Conservation (phyloP, 2,329 filamentous ascomycete genomes). For the Neonectria sp. region DNA sequence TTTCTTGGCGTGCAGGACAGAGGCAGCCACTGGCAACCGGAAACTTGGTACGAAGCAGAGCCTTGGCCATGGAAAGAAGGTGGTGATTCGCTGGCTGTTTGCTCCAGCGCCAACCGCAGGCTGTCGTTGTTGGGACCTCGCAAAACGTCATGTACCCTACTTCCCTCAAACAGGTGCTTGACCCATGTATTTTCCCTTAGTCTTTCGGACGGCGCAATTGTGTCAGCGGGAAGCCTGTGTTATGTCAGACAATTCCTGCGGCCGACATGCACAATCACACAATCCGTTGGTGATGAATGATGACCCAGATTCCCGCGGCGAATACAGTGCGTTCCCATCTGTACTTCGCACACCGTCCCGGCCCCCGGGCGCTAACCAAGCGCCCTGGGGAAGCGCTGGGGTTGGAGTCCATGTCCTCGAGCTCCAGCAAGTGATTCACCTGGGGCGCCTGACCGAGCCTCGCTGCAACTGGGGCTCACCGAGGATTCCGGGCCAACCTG, state of each 20-base stretch:
- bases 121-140: conserved; percentile 22
- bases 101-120: conserved; percentile 31
- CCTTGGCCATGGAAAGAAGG: conserved; percentile 21
- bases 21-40: conserved; percentile 7
- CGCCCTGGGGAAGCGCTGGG: conserved; percentile 17
- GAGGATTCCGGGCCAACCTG: conserved; percentile 44
- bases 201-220: conserved; percentile 28
- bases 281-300: conserved; percentile 32
- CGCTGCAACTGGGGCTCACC: conserved; percentile 41
- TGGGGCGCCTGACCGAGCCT: conserved; percentile 41
- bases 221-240: conserved; percentile 42
- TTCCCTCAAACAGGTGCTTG: background rate
- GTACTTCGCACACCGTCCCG: conserved; percentile 19
- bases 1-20: conserved; percentile 4
- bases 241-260: conserved; percentile 44
- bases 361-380: conserved; percentile 26
- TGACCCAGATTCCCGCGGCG: conserved; percentile 17
- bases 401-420: conserved; percentile 18
- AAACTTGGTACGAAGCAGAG: conserved; percentile 11
- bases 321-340: conserved; percentile 18
- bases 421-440: conserved; percentile 20
- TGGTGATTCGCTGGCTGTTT: conserved; percentile 32
- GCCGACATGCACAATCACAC: conserved; percentile 37
- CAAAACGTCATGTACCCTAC: conserved; percentile 40
- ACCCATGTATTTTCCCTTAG: conserved; percentile 1